Base-by-base conservation (phyloP, 1,139 yeast genomes). In the Lodderomyces oxycetoniae region DNA sequence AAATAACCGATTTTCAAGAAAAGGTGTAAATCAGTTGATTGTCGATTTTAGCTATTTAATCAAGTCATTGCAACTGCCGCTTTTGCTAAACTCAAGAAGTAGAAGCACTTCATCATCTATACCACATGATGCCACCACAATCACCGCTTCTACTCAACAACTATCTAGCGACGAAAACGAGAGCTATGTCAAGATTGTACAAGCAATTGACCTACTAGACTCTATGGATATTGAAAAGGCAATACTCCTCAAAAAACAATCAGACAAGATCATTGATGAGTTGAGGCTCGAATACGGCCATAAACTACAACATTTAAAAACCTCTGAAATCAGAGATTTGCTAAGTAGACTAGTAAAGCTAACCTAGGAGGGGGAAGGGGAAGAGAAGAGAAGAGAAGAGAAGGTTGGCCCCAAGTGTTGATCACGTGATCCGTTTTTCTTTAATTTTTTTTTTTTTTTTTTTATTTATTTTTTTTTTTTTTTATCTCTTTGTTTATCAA, bases 1-100 rank as follows among this genome's bases (percentile, higher is more conserved):
- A 41, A 73, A 79, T 33, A 82, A 82, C 50, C 71, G 66, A 42
- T 87, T 87, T 55, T 71, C 70, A 29, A 43, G 48, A 10, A 32
- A 43, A 1, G 95, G 95, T 0, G 70, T 78, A 1, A 45, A 47
- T 5, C 89, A 82, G 48, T 61, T 87, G 15, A 50, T 59, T 5
- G 44, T 53, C 4, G 95, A 86, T 52, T 60, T 80, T 25, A 52
- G 57, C 1, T 65, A 66, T 25, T 41, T 82, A n/a, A 63, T 68
- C 44, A 48, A 54, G 2, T 44, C 58, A 21, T 50, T 82, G 35
- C 55, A 52, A 2, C 41, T 34, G 5, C 44, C 44, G 7, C 46
- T 65, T 17, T 44, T 43, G 35, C 52, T 44, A 16, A 40, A 35
- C 26, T 33, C 36, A 3, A 23, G 20, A 13, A 26, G 31, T 22